Evolutionary conservation across 306 rosid genomes (phyloP).

Genomic region (Sophora flavescens): DNA sequence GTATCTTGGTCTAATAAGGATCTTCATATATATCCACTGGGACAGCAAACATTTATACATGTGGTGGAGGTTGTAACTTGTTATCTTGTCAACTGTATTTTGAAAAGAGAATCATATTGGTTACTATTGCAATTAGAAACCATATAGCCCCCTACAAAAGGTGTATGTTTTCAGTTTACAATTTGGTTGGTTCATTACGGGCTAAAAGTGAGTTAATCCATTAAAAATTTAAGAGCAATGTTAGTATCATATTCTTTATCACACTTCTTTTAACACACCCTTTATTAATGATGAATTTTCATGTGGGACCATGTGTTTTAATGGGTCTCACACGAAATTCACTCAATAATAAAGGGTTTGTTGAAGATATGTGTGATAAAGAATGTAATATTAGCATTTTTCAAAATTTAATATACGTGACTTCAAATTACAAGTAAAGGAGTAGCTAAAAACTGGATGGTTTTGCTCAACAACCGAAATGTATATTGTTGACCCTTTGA

Average conservation of each 20-base stretch:
- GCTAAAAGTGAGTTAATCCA: not conserved
- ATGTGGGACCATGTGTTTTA: too few relatives aligned
- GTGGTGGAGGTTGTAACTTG: slow-evolving; percentile 1
- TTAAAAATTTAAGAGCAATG: not conserved
- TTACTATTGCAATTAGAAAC: not conserved
- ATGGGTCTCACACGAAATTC: too few relatives aligned
- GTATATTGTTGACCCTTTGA: not conserved
- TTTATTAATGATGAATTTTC: too few relatives aligned
- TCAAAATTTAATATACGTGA: not conserved
- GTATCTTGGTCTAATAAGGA: slow-evolving; percentile 29
- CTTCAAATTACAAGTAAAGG: not conserved
- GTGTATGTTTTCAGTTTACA: not conserved
- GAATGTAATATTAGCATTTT: too few relatives aligned
- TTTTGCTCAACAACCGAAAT: not conserved
- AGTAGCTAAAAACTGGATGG: not conserved
- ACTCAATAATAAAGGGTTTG: too few relatives aligned
- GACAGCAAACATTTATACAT: not conserved
- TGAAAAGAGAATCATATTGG: not conserved
- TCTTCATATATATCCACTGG: not conserved
- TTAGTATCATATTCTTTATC: too few relatives aligned
- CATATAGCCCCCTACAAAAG: not conserved
- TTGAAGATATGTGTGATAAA: too few relatives aligned
- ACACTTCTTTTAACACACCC: too few relatives aligned
- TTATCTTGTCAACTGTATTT: slow-evolving; percentile 14
- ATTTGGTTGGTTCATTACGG: not conserved